Conservation (phyloP, 768 basidiomycete species). For the Cystobasidiopsis lactophilus region DNA sequence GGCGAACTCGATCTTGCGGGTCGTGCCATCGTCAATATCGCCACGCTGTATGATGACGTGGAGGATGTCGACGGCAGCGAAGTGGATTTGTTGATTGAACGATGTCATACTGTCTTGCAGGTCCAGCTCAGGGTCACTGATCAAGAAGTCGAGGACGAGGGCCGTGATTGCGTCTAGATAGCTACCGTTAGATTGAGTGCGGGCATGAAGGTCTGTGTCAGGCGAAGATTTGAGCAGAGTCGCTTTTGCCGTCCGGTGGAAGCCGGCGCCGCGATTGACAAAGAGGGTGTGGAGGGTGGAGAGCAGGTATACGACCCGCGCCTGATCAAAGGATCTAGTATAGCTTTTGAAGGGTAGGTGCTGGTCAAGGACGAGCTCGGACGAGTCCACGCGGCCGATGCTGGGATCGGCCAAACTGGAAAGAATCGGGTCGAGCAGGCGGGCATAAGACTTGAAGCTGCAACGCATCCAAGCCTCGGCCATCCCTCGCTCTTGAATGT, state of each 20-base stretch:
- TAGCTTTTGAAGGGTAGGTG: slow-evolving; percentile 49
- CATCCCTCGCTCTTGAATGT: slow-evolving; percentile 48
- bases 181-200: slow-evolving; percentile 7
- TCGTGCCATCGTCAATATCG: slow-evolving; percentile 40
- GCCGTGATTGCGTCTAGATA: slow-evolving; percentile 61
- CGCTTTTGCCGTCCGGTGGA: slow-evolving; percentile 48
- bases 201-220: slow-evolving; percentile 24
- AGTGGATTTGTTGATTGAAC: slow-evolving; percentile 45
- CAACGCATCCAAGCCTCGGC: slow-evolving; percentile 97
- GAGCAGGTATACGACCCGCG: slow-evolving; percentile 46
- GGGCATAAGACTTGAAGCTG: slow-evolving; percentile 68
- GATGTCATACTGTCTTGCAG: slow-evolving; percentile 36
- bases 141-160: slow-evolving; percentile 42
- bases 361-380: slow-evolving; percentile 37
- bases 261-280: slow-evolving; percentile 73
- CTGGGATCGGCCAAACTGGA: slow-evolving; percentile 51
- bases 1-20: slow-evolving; percentile 45
- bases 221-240: slow-evolving; percentile 43
- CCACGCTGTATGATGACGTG: slow-evolving; percentile 63
- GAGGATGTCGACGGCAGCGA: slow-evolving; percentile 52
- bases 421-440: slow-evolving; percentile 74
- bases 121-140: slow-evolving; percentile 42
- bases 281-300: slow-evolving; percentile 55
- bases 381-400: slow-evolving; percentile 34
- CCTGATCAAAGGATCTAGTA: slow-evolving; percentile 53